Percentiles rank a stretch among this genome's conserved stretches.
Conservation (phyloP, 208 protist species). For the Acanthamoeba royreba region DNA sequence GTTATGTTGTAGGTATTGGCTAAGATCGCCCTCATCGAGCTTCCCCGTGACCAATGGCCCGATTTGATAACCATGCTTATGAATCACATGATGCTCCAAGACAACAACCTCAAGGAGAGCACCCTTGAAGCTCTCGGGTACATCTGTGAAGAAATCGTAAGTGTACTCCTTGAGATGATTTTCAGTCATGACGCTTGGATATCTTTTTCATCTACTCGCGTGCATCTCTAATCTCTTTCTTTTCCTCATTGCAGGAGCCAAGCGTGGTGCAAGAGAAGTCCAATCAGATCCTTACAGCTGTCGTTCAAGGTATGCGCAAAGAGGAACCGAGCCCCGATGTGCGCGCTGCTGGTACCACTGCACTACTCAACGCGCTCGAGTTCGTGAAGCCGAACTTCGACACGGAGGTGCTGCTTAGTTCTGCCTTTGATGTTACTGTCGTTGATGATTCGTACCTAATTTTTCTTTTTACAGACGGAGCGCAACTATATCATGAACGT, state of each 20-base stretch:
- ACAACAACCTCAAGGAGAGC: slow-evolving; percentile 84
- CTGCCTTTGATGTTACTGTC: neutral
- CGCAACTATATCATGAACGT: slow-evolving; percentile 88
- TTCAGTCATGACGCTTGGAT: neutral
- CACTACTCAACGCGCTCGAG: slow-evolving; percentile 94
- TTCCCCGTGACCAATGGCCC: slow-evolving; percentile 91
- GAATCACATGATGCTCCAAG: slow-evolving; percentile 72
- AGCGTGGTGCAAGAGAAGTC: slow-evolving; percentile 69
- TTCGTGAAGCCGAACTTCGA: slow-evolving; percentile 94
- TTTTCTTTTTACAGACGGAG: slow-evolving; percentile 64
- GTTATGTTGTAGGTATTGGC: slow-evolving; percentile 72
- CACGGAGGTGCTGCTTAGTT: slow-evolving; percentile 64
- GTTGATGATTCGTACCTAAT: neutral
- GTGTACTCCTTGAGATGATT: slow-evolving; percentile 51
- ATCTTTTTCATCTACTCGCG: slow-evolving; percentile 9
- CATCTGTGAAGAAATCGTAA: slow-evolving; percentile 93
- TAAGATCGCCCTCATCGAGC: slow-evolving; percentile 93
- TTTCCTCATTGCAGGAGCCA: slow-evolving; percentile 40
- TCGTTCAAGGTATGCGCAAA: slow-evolving; percentile 86
- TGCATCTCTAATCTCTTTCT: neutral
- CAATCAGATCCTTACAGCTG: slow-evolving; percentile 87
- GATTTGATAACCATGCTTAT: slow-evolving; percentile 89
- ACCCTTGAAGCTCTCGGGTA: slow-evolving; percentile 94
- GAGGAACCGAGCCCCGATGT: slow-evolving; percentile 81
- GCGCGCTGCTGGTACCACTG: slow-evolving; percentile 87